phyloP scores from a whole-genome alignment of 805 yeast genomes.

The Yamadazyma olivae region DNA sequence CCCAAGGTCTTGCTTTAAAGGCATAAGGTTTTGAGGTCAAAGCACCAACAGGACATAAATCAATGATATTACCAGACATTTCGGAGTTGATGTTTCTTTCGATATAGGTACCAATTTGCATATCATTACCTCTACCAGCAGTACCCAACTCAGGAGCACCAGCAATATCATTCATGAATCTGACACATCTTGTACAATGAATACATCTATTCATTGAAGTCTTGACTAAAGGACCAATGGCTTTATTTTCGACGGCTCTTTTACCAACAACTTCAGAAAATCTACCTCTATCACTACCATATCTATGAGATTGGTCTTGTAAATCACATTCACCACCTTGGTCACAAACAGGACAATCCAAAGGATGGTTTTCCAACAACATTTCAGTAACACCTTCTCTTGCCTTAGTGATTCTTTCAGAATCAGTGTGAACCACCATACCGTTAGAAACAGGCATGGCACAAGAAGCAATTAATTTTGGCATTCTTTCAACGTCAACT shows the following conservation, averaged over 20 bases:
- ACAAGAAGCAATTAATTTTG: slow-evolving; percentile 86
- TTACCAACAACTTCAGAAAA: slow-evolving; percentile 79
- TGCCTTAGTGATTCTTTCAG: slow-evolving; percentile 75
- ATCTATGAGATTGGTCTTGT: slow-evolving; percentile 81
- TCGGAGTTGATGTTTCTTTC: slow-evolving; percentile 83
- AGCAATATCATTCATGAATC: slow-evolving; percentile 87
- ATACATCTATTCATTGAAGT: slow-evolving; percentile 92
- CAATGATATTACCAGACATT: slow-evolving; percentile 82
- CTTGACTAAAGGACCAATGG: slow-evolving; percentile 84
- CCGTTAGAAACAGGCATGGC: slow-evolving; percentile 91
- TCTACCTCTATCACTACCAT: slow-evolving; percentile 85
- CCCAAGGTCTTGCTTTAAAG: slow-evolving; percentile 79
- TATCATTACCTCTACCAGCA: slow-evolving; percentile 86
- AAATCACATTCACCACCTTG: slow-evolving; percentile 95
- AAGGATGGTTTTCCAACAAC: slow-evolving; percentile 83
- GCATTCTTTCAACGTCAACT: slow-evolving; percentile 86
- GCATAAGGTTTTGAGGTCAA: slow-evolving; percentile 83
- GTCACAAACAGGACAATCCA: slow-evolving; percentile 91
- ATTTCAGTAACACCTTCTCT: slow-evolving; percentile 91
- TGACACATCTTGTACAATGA: slow-evolving; percentile 88
- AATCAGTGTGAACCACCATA: slow-evolving; percentile 79
- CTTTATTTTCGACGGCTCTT: slow-evolving; percentile 88
- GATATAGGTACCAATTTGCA: slow-evolving; percentile 88
- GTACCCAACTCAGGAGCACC: slow-evolving; percentile 92
- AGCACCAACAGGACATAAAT: slow-evolving; percentile 86